Conservation (phyloP, 352 stramenopile species). For the Pythium brassicae region DNA sequence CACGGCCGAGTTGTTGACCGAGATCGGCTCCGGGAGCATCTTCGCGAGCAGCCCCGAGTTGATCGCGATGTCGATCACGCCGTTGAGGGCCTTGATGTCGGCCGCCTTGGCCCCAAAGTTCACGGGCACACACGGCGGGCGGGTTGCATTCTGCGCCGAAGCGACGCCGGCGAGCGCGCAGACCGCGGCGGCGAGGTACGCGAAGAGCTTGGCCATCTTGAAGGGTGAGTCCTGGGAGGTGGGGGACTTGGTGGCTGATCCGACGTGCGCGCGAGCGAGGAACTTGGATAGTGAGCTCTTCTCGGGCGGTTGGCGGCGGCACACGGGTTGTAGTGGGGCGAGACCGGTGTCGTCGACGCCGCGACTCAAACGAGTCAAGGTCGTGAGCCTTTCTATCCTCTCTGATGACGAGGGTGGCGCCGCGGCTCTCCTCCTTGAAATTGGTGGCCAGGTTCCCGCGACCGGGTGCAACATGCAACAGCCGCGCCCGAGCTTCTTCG, state of each 20-base stretch:
- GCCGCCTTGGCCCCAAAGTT: constrained; percentile 21
- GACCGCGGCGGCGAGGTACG: constrained; percentile 1
- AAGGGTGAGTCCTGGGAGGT: background rate
- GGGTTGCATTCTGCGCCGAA: background rate
- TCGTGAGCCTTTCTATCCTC: no score
- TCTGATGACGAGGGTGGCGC: no score
- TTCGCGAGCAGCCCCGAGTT: constrained; percentile 21
- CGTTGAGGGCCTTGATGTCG: constrained; percentile 28
- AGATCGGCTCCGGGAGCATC: constrained; percentile 25
- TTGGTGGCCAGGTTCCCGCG: no score
- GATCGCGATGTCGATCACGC: constrained; percentile 23
- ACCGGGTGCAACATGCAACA: no score
- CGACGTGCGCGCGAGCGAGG: no score
- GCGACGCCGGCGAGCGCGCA: background rate
- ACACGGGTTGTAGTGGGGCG: no score
- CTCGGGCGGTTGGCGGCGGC: no score
- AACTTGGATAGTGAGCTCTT: no score
- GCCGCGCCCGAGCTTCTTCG: no score
- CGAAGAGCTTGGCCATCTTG: constrained; percentile 8
- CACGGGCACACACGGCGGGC: constrained; percentile 4
- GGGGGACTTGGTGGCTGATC: background rate
- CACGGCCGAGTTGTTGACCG: constrained; percentile 23
- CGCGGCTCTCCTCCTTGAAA: no score
- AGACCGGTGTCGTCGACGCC: no score
- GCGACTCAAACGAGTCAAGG: no score